phyloP scores from a whole-genome alignment of 2,329 filamentous ascomycete species.

The Botrytis deweyae region DNA sequence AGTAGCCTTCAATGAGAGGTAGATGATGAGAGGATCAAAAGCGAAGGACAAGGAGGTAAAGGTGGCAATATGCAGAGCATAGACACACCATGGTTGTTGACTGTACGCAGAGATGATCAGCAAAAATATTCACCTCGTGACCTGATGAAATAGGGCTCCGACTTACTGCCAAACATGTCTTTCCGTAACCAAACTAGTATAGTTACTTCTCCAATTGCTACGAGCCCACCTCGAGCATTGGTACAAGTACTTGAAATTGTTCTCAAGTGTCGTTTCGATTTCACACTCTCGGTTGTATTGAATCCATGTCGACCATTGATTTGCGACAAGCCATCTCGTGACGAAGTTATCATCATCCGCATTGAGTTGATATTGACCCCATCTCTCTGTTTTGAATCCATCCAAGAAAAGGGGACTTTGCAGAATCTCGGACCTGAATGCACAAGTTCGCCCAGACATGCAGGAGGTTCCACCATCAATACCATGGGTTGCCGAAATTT shows the following conservation, averaged over 20 bases:
- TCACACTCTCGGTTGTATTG: conserved; percentile 91
- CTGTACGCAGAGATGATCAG: conserved; percentile 47
- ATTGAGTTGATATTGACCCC: conserved; percentile 85
- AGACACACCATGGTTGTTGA: conserved; percentile 89
- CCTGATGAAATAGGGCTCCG: neutral
- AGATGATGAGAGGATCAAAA: conserved; percentile 72
- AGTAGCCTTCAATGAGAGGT: conserved; percentile 67
- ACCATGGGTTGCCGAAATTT: conserved; percentile 92
- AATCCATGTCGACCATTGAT: conserved; percentile 91
- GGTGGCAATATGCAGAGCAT: conserved; percentile 88
- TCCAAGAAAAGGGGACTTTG: conserved; percentile 82
- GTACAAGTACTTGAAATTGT: conserved; percentile 83
- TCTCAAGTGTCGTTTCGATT: conserved; percentile 89
- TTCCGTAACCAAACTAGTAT: conserved; percentile 84
- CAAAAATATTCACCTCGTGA: conserved; percentile 11
- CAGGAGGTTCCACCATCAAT: conserved; percentile 96
- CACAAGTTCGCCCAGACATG: conserved; percentile 90
- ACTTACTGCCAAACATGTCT: conserved; percentile 84
- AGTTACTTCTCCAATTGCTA: conserved; percentile 97
- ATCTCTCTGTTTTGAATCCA: conserved; percentile 88
- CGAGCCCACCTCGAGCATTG: conserved; percentile 94
- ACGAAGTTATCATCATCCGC: conserved; percentile 99
- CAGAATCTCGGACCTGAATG: conserved; percentile 85
- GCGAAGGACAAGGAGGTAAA: conserved; percentile 84
- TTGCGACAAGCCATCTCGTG: conserved; percentile 89